Conservation (phyloP, 139 green algal genomes). For the Chlorella sp. region DNA sequence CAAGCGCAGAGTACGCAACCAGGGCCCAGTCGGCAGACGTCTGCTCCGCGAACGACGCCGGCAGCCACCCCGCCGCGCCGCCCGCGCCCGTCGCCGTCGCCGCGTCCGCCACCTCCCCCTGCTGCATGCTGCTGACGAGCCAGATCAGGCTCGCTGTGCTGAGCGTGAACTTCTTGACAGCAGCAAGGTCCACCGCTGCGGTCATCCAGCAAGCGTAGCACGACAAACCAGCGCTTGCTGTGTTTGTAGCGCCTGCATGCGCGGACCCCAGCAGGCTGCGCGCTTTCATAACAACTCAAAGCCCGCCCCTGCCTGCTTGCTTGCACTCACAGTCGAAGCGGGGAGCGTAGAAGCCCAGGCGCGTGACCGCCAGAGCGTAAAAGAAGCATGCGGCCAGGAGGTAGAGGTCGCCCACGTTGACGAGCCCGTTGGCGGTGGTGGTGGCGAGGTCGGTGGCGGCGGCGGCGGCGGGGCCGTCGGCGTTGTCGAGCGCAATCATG, state of each 20-base stretch:
- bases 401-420: not conserved
- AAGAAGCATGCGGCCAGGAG: conserved; percentile 13
- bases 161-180: conserved; percentile 39
- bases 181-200: conserved; percentile 29
- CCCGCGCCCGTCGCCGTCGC: too few species aligned
- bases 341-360: conserved; percentile 31
- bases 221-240: too few species aligned
- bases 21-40: not conserved
- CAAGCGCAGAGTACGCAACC: conserved; percentile 33
- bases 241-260: too few species aligned
- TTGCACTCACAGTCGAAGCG: too few species aligned
- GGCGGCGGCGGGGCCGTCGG: not conserved
- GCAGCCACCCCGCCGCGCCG: not conserved
- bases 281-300: too few species aligned
- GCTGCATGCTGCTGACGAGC: conserved; percentile 11
- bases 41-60: not conserved
- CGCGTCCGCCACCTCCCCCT: too few species aligned
- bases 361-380: conserved; percentile 25
- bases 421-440: not conserved
- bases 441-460: not conserved
- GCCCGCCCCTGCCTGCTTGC: too few species aligned
- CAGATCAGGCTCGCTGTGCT: conserved; percentile 13
- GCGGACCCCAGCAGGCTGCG: too few species aligned
- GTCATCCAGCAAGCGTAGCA: too few species aligned
- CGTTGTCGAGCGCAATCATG: conserved; percentile 35